A percentile compares a stretch with the other conserved stretches of the same genome.
These are phyloP conservation scores for Cucurbita ficifolia DNA, from an alignment of 306 rosid species.

Conservation along the genomic window DNA sequence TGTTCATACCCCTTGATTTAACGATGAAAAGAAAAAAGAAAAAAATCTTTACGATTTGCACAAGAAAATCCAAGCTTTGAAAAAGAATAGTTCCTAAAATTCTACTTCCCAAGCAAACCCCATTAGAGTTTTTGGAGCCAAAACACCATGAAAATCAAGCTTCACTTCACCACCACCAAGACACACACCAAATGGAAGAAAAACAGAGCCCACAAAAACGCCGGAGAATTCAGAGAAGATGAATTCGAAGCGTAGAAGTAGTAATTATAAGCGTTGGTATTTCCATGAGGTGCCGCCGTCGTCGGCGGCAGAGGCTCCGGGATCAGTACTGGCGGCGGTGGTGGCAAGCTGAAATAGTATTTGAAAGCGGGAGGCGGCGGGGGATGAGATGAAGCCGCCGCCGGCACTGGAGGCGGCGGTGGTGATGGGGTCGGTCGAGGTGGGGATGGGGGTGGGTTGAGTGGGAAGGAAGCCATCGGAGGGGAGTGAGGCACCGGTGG, in stretches of 20 bases:
- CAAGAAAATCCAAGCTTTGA: not conserved
- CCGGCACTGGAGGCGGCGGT: not conserved
- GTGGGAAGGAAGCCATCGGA: not conserved
- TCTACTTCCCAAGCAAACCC: not conserved
- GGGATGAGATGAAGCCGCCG: conserved; percentile 2
- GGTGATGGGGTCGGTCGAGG: not conserved
- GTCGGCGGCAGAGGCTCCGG: conserved; percentile 14
- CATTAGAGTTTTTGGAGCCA: not conserved
- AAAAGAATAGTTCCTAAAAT: not conserved
- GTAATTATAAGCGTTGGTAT: conserved; percentile 40
- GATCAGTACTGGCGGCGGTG: conserved; percentile 19
- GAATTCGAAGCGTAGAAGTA: conserved; percentile 38
- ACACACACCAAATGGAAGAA: conserved; percentile 17
- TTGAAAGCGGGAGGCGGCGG: conserved; percentile 38
- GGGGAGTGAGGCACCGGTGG: conserved; percentile 12
- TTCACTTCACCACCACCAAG: not conserved
- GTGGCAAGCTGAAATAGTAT: conserved; percentile 27
- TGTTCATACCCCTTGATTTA: not conserved
- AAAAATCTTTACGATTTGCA: not conserved
- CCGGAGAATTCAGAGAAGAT: conserved; percentile 20
- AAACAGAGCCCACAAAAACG: conserved; percentile 1
- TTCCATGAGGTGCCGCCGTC: conserved; percentile 24
- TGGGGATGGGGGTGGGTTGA: conserved; percentile 8
- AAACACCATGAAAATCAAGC: not conserved
- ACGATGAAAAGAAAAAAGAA: not conserved